A percentile compares a stretch with the other conserved stretches of the same genome.
Evolutionary conservation across 1,139 yeast genomes (phyloP).

Genomic region (Williopsis jadinii): DNA sequence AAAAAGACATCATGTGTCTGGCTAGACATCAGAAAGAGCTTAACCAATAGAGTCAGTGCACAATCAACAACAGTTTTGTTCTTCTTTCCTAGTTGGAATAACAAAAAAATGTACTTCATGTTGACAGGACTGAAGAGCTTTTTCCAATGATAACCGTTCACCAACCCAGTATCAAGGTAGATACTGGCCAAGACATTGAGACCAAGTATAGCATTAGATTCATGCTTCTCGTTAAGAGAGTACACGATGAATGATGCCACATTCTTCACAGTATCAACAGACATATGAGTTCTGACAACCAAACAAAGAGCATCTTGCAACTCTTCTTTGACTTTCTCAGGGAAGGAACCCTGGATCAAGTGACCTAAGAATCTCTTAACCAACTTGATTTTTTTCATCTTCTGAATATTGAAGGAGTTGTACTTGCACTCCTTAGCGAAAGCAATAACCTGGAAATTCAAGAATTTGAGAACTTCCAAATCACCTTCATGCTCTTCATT

Average conservation of each 20-base stretch:
- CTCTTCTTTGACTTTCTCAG: constrained; percentile 28
- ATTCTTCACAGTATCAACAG: constrained; percentile 32
- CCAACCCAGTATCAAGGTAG: constrained; percentile 18
- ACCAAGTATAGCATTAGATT: constrained; percentile 13
- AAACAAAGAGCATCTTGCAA: constrained; percentile 31
- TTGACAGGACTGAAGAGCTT: constrained; percentile 48
- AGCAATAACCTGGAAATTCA: constrained; percentile 50
- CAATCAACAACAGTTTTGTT: constrained; percentile 36
- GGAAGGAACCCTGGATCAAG: constrained; percentile 35
- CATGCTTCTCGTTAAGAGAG: constrained; percentile 26
- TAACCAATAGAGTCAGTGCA: constrained; percentile 44
- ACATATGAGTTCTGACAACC: constrained; percentile 32
- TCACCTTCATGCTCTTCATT: constrained; percentile 19
- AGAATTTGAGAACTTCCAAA: constrained; percentile 38
- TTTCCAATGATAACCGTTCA: constrained; percentile 22
- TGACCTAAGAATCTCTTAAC: constrained; percentile 48
- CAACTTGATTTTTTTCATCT: constrained; percentile 46
- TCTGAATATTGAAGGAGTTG: constrained; percentile 40
- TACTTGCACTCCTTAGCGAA: constrained; percentile 46
- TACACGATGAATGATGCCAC: constrained; percentile 36
- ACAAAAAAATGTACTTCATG: constrained; percentile 57
- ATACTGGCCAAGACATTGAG: constrained; percentile 11
- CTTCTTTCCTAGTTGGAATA: constrained; percentile 34
- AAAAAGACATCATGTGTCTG: constrained; percentile 44
- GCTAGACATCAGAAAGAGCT: constrained; percentile 41